These are phyloP conservation scores for Coleophoma eucalyptorum DNA, from an alignment of 2,329 filamentous ascomycete genomes.

Conservation along the genomic window DNA sequence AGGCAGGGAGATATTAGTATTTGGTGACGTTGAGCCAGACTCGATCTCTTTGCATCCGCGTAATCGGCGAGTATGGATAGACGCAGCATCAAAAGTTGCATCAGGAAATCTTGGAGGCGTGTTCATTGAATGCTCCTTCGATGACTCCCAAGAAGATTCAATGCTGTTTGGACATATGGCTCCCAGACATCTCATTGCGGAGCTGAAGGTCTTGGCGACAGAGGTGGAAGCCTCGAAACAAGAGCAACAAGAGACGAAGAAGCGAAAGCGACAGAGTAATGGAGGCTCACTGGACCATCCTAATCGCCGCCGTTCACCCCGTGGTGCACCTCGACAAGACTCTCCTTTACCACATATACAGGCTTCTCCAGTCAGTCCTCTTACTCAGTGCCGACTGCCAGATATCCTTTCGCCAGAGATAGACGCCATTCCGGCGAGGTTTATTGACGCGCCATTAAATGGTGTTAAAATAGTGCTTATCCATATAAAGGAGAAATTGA, in stretches of 20 bases:
- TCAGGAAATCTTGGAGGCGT: slow-evolving; percentile 71
- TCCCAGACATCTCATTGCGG: slow-evolving; percentile 76
- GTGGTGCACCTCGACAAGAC: not conserved
- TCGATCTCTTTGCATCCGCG: slow-evolving; percentile 76
- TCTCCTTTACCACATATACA: not conserved
- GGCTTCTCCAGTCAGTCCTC: slow-evolving; percentile 2
- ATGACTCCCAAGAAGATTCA: slow-evolving; percentile 72
- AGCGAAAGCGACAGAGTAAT: slow-evolving; percentile 56
- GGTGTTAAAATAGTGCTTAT: slow-evolving; percentile 84
- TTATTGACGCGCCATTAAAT: slow-evolving; percentile 38
- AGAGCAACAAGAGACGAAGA: slow-evolving; percentile 43
- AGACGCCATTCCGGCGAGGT: not conserved
- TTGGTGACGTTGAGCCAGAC: slow-evolving; percentile 94
- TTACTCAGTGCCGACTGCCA: not conserved
- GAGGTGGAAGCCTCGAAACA: slow-evolving; percentile 18
- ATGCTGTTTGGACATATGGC: slow-evolving; percentile 86
- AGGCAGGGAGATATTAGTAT: slow-evolving; percentile 79
- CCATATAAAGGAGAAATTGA: slow-evolving; percentile 84
- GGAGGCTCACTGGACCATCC: slow-evolving; percentile 19
- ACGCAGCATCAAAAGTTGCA: slow-evolving; percentile 82
- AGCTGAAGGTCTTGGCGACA: slow-evolving; percentile 66
- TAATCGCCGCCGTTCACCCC: not conserved
- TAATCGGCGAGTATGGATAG: slow-evolving; percentile 79
- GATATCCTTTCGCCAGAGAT: not conserved
- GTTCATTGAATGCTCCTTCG: slow-evolving; percentile 95